Evolutionary conservation across 2,329 filamentous ascomycete genomes (phyloP), one percentile per base, ranked within the genome.

Genomic region (Rutstroemia sp.): DNA sequence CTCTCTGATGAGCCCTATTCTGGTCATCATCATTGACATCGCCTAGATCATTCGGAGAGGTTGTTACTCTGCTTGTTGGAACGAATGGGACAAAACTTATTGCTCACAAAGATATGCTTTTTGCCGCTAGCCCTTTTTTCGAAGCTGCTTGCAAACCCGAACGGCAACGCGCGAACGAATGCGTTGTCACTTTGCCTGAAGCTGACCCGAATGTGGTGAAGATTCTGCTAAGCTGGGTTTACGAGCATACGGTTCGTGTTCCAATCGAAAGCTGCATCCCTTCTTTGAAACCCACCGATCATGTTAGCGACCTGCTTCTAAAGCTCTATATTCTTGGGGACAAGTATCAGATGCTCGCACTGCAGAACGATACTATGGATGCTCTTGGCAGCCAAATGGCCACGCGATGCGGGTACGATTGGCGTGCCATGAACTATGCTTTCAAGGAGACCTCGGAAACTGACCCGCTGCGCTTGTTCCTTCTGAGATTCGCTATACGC

Each of bases 81-180:
- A 12, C 34, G 1, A n/a, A 49, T 12, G 6, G 23, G 0, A 19
- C 42, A 1, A 38, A n/a, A 12, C 23, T 61, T 16, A 4, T 39
- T 1, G 48, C 59, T 12, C 58, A 62, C 14, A 55, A 61, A 45
- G 48, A 58, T 3, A 6, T 60, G 2, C 56, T 64, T 7, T 59
- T 56, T 48, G 46, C 54, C 0, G 46, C 53, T 14, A 61, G 58
- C 23, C 40, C 45, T 10, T 49, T 59, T 19, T 60, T 60, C 44
- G 36, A 59, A 27, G 51, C 55, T 14, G 47, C 38, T 19, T 60
- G 48, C 45, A 59, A 63, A 39, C 53, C 55, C 1, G 48, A 42
- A 25, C 58, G 56, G 48, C 54, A 50, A 48, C 48, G 4, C n/a
- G 12, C 5, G 30, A 56, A 19, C 21, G 52, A 17, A 38, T 36